Evolutionary conservation across 2,329 filamentous ascomycete genomes (phyloP).

Genomic region (Alternaria gansuensis): DNA sequence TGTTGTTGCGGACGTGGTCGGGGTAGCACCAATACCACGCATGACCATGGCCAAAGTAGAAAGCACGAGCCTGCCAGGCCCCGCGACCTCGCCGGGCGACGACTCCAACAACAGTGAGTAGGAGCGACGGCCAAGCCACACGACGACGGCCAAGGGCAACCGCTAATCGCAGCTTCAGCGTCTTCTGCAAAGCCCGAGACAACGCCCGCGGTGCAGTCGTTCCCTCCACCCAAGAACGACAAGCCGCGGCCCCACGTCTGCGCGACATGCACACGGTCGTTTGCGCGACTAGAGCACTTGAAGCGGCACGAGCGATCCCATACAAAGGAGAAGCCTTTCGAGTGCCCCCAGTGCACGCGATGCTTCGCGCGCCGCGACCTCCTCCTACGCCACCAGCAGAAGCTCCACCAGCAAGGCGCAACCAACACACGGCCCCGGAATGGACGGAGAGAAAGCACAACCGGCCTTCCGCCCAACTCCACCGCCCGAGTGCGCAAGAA

Average conservation of each 20-base stretch:
- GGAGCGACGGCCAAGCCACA: slow-evolving; percentile 5
- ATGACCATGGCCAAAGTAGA: slow-evolving; percentile 40
- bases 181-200: slow-evolving; percentile 46
- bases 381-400: slow-evolving; percentile 94
- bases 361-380: slow-evolving; percentile 95
- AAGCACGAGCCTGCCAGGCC: slow-evolving; percentile 39
- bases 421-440: slow-evolving; percentile 87
- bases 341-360: slow-evolving; percentile 91
- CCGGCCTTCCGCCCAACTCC: slow-evolving; percentile 73
- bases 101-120: slow-evolving; percentile 49
- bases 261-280: slow-evolving; percentile 87
- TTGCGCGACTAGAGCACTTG: slow-evolving; percentile 92
- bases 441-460: slow-evolving; percentile 82
- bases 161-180: slow-evolving; percentile 39
- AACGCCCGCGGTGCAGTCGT: slow-evolving; percentile 52
- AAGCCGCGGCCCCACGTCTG: slow-evolving; percentile 97
- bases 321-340: slow-evolving; percentile 98
- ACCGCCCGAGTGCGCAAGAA: slow-evolving; percentile 87
- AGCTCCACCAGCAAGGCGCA: slow-evolving; percentile 92
- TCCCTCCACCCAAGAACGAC: slow-evolving; percentile 91
- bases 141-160: slow-evolving; percentile 29
- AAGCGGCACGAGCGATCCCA: slow-evolving; percentile 98
- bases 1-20: slow-evolving; percentile 22
- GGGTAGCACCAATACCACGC: slow-evolving; percentile 25
- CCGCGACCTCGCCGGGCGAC: slow-evolving; percentile 41